Base-by-base conservation (phyloP, 352 stramenopile genomes). In the Pelagophyceae sp. region DNA sequence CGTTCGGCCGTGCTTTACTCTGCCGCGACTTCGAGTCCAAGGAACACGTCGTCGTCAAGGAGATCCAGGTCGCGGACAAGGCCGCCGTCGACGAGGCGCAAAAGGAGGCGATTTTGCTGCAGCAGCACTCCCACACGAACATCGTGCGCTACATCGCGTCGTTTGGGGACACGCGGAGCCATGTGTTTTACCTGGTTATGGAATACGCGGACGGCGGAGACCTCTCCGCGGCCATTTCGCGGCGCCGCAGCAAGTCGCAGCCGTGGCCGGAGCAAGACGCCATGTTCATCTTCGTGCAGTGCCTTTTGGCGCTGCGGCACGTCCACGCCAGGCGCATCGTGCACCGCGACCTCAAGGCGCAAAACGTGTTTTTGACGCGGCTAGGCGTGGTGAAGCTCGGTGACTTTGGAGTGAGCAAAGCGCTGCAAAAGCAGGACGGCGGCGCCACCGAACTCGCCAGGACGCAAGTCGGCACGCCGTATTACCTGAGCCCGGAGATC, bases 401-500 rank as follows among this genome's bases (percentile, higher is more conserved):
- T 11, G 83, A 87, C 76, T 87, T 87, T 78, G 83, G 83, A n/a
- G 75, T 87, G 45, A 76, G 83, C n/a, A 82, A 84, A 77, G 38
- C 51, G 3, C 72, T 82, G 2, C n/a, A 79, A 23, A 50, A 35
- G 25, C 38, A 32, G 11, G 31, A 35, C 25, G 76, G 67, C 23
- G 74, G 25, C 11, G 29, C 27, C 35, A 74, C 67, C n/a, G 80
- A 84, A 45, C 70, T 83, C 33, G 84, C 84, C 20, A 37, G 35
- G 31, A 88, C 84, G 29, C 75, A 81, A 19, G 82, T 88, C 54
- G 84, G 84, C 27, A 88, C 84, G 33, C 84, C 84, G 33, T 89
- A 89, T 79, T 89, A 87, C 76, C 84, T 89, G 80, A 83, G 79
- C 38, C 85, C 85, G n/a, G 78, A 83, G 90, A 91, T 96, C 74